Base-by-base conservation (phyloP, 2,329 filamentous ascomycete genomes). In the Fusarium burgessii region DNA sequence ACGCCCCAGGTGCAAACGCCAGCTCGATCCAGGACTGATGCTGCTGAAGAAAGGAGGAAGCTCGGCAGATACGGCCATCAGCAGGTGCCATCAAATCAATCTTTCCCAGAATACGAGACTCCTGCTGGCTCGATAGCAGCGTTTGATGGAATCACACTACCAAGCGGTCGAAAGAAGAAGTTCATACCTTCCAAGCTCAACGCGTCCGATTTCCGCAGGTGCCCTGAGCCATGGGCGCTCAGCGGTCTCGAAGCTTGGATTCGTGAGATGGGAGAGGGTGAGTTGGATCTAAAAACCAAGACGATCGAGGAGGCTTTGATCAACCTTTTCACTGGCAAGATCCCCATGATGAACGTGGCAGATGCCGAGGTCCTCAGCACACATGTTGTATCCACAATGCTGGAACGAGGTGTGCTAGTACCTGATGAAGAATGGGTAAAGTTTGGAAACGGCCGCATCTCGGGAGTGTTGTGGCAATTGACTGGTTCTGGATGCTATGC, bases 351-450 rank as follows among this genome's bases (percentile, higher is more conserved):
- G 94, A 98, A 99, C 75, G 95, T 96, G 43, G 95, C 95, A 9
- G 97, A 99, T 84, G 96, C 96, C 1, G 96, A 99, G 79, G 92
- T 91, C 2, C 85, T 99, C 55, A 93, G 93, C 68, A 88, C 89
- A 63, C 90, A 89, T 42, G 93, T 97, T 1, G 90, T 97, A 4
- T 85, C 90, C 58, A 89, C 91, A 49, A 96, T 99, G 93, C 88
- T 95, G 71, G 87, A 89, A 27, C 90, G 91, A 12, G 91, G 91
- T 41, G 93, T 94, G 14, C 83, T 99, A 35, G 85, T 97, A 8
- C 91, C 91, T 17, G 95, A 98, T 36, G 96, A 99, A 80, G 97
- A 99, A 82, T 99, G 97, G 96, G 92, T 99, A 72, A 98, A 97
- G 78, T 95, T 98, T 78, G 92, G 93, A 10, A 85, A 88, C 2